Evolutionary conservation across 129 eudicot genomes (phyloP), one percentile per base, ranked within the genome.

Genomic region (Lonicera japonica): DNA sequence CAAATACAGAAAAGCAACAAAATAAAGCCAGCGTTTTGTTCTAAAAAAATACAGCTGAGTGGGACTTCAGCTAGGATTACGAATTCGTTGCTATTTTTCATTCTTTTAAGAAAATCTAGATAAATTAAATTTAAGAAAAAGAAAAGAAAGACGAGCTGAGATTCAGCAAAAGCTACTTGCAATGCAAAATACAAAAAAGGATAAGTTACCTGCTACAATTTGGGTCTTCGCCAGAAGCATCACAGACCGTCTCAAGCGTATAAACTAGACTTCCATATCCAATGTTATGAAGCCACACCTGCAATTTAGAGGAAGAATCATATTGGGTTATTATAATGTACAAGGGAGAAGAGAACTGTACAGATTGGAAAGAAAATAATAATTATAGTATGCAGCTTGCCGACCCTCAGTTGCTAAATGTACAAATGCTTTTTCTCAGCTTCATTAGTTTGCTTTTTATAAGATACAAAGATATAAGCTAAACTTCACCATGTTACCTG

Each of bases 151-250:
- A n/a, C n/a, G n/a, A 29, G 36, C 36, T 1, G 36, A 29, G 36
- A 29, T 29, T 29, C 36, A 2, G 36, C 36, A 29, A 29, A 25
- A 41, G n/a, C 19, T 4, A 21, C 19, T 21, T n/a, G 24, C 21
- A 5, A 68, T 17, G 21, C n/a, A n/a, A n/a, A n/a, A n/a, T 23
- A 43, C 3, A 0, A n/a, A 60, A 68, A 16, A 22, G 62, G n/a
- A 68, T 34, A 43, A 21, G 13, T 67, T 77, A 84, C 99, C 99
- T 80, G 86, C 99, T 94, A 83, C 99, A 94, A 57, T 70, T 52
- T 41, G 99, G 96, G 73, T 94, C 96, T 83, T 94, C 99, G 51
- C 99, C 99, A 20, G 99, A 85, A 58, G 72, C 80, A 70, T 94
- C 96, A 69, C 99, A 94, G 20, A 85, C 63, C 74, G 77, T 82